Base-by-base conservation (phyloP, 2,329 filamentous ascomycete genomes). In the Alternaria hordeiaustralica region DNA sequence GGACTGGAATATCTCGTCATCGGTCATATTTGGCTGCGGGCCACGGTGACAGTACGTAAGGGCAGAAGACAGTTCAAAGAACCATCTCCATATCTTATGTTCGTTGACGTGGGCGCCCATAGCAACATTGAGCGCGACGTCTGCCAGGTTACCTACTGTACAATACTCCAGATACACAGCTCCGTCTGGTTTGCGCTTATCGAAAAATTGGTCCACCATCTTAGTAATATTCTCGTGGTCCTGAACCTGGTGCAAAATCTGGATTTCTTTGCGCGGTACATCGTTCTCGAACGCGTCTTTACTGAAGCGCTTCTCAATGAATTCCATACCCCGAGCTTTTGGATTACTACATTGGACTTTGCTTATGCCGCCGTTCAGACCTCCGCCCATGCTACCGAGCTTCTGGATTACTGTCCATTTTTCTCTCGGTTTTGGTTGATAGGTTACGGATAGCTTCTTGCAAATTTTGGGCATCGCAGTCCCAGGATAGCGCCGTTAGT, bases 111-210 rank as follows among this genome's bases (percentile, higher is more conserved):
- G 46, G 8, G 30, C n/a, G 2, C 55, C 44, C 30, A 51, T 21
- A 5, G 46, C 47, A 10, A 43, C 33, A 6, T 28, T 21, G 2
- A 12, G 18, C 20, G 62, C 57, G 12, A 69, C 47, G 3, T 36
- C 23, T 11, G 50, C 55, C 21, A 72, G 20, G 12, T 55, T 66
- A 0, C 67, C 60, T 15, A 55, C 18, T 9, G 63, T 58, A 46
- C 70, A 71, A 33, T 60, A 70, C 51, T 73, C 68, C 25, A 72
- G 46, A 21, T 61, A 70, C 9, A 72, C 58, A 28, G 62, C 59
- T 15, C 58, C 62, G 18, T 30, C 55, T 11, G 15, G 44, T 7
- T 10, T 43, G 13, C 6, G 28, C 28, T 54, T 43, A 44, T 67
- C 60, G 4, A 71, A 20, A 36, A 65, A 72, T 36, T 63, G 59